Evolutionary conservation across 345 rosid species (phyloP), one percentile per base, ranked within the genome.

Genomic region (Corymbia maculata): DNA sequence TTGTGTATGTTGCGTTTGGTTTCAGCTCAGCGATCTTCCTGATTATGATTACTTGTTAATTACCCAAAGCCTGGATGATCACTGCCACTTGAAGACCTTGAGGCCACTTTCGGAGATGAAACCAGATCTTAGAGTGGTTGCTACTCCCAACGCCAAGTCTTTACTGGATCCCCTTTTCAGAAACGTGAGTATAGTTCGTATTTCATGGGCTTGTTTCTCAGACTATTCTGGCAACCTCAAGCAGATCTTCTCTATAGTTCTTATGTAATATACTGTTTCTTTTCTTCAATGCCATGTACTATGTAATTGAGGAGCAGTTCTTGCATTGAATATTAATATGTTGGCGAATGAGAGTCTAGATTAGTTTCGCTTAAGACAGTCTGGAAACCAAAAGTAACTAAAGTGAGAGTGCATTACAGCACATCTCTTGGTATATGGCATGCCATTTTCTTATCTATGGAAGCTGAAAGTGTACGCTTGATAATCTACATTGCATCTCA

Each of bases 21-120:
- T 93, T 94, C 96, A 97, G 99, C 98, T 97, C 87, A 93, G 92
- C 90, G 97, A 96, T 93, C 94, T 96, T 92, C 98, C 96, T 90
- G 89, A 92, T 90, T 87, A 96, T 88, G 98, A 97, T 91, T 95
- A 94, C 88, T 87, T 97, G n/a, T 92, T 96, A 91, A 96, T 97
- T 51, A 96, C 98, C 22, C 99, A 97, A 94, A 96, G 99, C 93
- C 98, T 96, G 79, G 99, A 97, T 90, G 99, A 97, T 88, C 99
- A 97, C 89, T 96, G 99, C 91, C 99, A 96, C 90, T 90, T 97
- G 89, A 97, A 94, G 92, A 96, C 98, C 59, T 91, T 96, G 52
- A 93, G 90, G 88, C 99, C 97, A 30, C 94, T 96, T 70, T 96
- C 99, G 12, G 82, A 93, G 89, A 93, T 88, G 93, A 91, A 80